Evolutionary conservation across 371 early-diverging fungal genomes (phyloP).

Genomic region (Globomyces sp.): DNA sequence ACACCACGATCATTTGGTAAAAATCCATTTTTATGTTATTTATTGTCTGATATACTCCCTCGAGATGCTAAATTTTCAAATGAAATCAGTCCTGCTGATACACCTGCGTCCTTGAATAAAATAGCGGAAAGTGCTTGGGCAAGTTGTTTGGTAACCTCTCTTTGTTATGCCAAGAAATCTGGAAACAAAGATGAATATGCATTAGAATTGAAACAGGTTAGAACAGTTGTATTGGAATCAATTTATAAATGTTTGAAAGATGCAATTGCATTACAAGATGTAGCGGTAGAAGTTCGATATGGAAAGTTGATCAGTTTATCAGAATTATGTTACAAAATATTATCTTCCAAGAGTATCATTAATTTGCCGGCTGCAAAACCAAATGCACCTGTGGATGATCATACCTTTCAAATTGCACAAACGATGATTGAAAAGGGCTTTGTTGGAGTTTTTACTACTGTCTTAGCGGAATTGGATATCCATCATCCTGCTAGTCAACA

Average conservation of each 20-base stretch:
- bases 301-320: constrained; percentile 66
- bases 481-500: constrained; percentile 78
- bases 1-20: constrained; percentile 16
- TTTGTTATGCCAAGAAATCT: not conserved
- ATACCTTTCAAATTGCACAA: constrained; percentile 63
- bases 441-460: constrained; percentile 73
- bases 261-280: constrained; percentile 51
- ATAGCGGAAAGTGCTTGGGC: constrained; percentile 59
- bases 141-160: constrained; percentile 11
- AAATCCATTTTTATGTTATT: constrained; percentile 34
- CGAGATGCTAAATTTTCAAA: not conserved
- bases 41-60: constrained; percentile 43
- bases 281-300: constrained; percentile 59
- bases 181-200: constrained; percentile 9
- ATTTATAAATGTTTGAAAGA: constrained; percentile 41
- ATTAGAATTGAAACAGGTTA: constrained; percentile 1
- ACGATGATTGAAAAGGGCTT: constrained; percentile 90
- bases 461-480: constrained; percentile 82
- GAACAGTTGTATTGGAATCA: constrained; percentile 25
- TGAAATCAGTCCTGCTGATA: not conserved
- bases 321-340: constrained; percentile 69
- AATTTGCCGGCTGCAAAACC: not conserved
- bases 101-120: not conserved
- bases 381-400: constrained; percentile 50
- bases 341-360: constrained; percentile 47